Percentiles rank a stretch among this genome's conserved stretches.
phyloP scores from a whole-genome alignment of 768 basidiomycete genomes.

The Sporobolomyces phaffii region DNA sequence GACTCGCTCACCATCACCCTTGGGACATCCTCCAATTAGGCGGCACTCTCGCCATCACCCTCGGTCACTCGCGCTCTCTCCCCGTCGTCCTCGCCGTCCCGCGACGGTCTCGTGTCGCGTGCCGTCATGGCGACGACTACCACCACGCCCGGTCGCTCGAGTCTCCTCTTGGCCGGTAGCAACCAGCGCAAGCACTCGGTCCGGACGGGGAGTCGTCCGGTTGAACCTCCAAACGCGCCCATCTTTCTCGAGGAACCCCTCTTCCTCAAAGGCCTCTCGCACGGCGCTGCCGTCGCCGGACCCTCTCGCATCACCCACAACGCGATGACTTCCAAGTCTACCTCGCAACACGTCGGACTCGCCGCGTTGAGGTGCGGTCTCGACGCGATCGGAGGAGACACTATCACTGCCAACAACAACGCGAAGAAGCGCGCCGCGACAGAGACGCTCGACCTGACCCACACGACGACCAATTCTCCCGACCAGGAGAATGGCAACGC shows the following conservation, averaged over 20 bases:
- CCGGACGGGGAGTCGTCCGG: constrained; percentile 1
- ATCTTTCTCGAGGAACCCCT: constrained; percentile 17
- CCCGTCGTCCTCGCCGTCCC: too few species aligned
- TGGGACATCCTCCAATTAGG: too few species aligned
- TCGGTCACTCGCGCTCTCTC: not conserved
- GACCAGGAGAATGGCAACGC: not conserved
- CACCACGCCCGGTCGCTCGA: constrained; percentile 8
- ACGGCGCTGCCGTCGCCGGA: not conserved
- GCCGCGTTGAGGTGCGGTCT: not conserved
- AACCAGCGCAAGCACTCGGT: constrained; percentile 17
- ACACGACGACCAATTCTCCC: constrained; percentile 5
- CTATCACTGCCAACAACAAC: not conserved
- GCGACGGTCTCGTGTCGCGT: too few species aligned
- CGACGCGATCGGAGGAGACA: not conserved
- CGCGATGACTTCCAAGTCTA: not conserved
- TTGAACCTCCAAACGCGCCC: constrained; percentile 4
- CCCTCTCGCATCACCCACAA: not conserved
- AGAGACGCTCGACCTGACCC: constrained; percentile 5
- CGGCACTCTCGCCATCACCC: too few species aligned
- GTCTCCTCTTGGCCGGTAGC: not conserved
- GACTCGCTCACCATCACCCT: too few species aligned
- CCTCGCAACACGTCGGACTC: not conserved
- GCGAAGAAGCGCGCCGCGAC: constrained; percentile 3
- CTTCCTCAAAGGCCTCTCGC: constrained; percentile 15
- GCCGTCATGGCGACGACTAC: constrained; percentile 2